Evolutionary conservation across 768 basidiomycete genomes (phyloP), one percentile per base, ranked within the genome.

Genomic region (Boletales sp.): DNA sequence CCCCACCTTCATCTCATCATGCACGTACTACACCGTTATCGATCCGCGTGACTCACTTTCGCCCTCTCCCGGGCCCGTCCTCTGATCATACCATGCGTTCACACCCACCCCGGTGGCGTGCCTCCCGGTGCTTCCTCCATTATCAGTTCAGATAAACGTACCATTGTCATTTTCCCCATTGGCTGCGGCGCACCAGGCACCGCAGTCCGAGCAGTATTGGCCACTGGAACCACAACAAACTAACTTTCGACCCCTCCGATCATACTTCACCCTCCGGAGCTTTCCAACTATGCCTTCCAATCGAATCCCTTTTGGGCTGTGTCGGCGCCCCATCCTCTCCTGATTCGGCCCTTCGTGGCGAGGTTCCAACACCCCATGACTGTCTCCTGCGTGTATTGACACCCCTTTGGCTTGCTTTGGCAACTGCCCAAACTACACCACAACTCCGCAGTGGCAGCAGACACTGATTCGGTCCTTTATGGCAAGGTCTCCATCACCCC

Each of bases 21-120:
- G n/a, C 9, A 48, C 43, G 43, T 51, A 45, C 34, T 44, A 17
- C 27, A 49, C 48, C 8, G 24, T 21, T 19, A 63, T 59, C 57
- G 53, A 59, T 46, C 53, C 56, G 48, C 43, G 40, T 13, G 30
- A 37, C 42, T n/a, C n/a, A n/a, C n/a, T 27, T 14, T 39, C 48
- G 40, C 24, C 24, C 24, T 45, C 52, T 45, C 14, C 11, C n/a
- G n/a, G n/a, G n/a, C n/a, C n/a, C 14, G 11, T 38, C 31, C 44
- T 50, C 51, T 47, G 45, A 63, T 57, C 50, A 51, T 52, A 48
- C 40, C 43, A 27, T 4, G 24, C 42, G 46, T 50, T 54, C 49
- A 56, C 49, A 43, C 21, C 10, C 24, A 13, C 13, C 51, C 31
- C 27, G 27, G 38, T 12, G 19, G 17, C 1, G 43, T 56, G 48